Percentiles rank a stretch among this genome's conserved stretches.
Conservation (phyloP, 345 rosid genomes). For the Orychophragmus violaceus region DNA sequence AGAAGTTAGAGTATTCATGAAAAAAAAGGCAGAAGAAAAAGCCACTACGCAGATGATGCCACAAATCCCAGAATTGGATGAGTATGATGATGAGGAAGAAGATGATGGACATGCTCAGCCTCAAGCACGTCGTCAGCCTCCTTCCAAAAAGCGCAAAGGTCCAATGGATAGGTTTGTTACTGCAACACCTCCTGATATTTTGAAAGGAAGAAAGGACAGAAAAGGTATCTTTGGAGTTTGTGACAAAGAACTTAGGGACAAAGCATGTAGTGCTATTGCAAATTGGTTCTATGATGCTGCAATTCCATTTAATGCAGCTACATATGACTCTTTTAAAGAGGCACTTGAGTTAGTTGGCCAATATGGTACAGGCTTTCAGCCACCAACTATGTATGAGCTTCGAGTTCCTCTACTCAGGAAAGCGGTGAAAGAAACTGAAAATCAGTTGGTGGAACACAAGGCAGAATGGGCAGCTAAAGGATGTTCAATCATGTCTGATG, state of each 20-base stretch:
- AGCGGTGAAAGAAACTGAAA: background rate
- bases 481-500: background rate
- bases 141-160: too few species aligned
- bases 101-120: too few species aligned
- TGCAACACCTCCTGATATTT: too few species aligned
- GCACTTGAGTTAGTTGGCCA: background rate
- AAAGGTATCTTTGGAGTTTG: too few species aligned
- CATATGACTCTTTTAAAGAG: background rate
- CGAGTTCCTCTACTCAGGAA: background rate
- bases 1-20: too few species aligned
- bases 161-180: too few species aligned
- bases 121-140: too few species aligned
- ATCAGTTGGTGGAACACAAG: background rate
- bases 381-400: background rate
- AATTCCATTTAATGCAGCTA: background rate
- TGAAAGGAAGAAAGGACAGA: background rate
- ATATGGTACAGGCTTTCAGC: background rate
- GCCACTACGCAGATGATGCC: too few species aligned
- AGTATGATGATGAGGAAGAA: too few species aligned
- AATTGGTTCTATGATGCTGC: background rate
- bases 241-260: too few species aligned
- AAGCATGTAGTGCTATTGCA: background rate
- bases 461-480: background rate
- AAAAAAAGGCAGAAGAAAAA: too few species aligned
- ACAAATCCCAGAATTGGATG: too few species aligned